A percentile compares a stretch with the other conserved stretches of the same genome.
These are phyloP conservation scores for Cladosporium sphaerospermum DNA, from an alignment of 2,329 filamentous ascomycete species.

Conservation along the genomic window DNA sequence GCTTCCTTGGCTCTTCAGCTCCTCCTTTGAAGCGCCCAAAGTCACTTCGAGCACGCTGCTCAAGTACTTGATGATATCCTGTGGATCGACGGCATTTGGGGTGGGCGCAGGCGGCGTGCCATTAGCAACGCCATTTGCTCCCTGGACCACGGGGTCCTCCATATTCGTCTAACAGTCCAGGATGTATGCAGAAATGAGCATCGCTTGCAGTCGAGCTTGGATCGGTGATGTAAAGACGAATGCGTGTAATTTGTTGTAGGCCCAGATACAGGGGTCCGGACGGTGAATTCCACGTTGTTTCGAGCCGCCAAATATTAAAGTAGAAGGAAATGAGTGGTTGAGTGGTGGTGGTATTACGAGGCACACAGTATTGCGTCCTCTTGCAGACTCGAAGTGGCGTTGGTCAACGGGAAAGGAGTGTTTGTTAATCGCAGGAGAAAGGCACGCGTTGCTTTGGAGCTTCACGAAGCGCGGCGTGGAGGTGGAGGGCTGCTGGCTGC, in stretches of 20 bases:
- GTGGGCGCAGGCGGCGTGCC: constrained; percentile 23
- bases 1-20: constrained; percentile 75
- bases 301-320: background rate
- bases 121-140: constrained; percentile 30
- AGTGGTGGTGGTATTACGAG: background rate
- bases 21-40: constrained; percentile 53
- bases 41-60: constrained; percentile 43
- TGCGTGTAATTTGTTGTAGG: background rate
- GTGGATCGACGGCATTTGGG: constrained; percentile 37
- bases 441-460: constrained; percentile 7
- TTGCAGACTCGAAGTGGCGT: constrained; percentile 1
- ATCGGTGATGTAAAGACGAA: background rate
- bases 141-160: constrained; percentile 34
- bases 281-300: background rate
- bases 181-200: background rate
- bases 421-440: background rate
- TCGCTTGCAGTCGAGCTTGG: background rate
- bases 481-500: background rate
- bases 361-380: constrained; percentile 1
- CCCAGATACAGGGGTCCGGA: constrained; percentile 10
- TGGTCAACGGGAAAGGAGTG: background rate
- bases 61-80: constrained; percentile 44
- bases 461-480: constrained; percentile 4
- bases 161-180: constrained; percentile 18
- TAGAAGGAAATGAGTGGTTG: background rate